Evolutionary conservation across 2,329 filamentous ascomycete genomes (phyloP).

Genomic region (Oidium heveae): DNA sequence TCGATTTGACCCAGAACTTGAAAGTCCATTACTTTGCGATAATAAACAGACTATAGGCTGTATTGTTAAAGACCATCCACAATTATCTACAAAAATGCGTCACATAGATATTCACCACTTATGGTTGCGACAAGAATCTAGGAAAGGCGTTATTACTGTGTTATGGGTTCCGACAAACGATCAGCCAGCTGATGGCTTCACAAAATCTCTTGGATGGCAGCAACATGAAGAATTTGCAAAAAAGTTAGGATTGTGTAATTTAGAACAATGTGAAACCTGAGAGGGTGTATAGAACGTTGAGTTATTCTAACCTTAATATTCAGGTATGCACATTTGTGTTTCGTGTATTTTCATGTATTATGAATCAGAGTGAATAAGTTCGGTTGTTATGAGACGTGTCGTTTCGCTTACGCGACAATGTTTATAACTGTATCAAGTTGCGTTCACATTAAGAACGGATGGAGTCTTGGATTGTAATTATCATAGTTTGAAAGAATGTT

Average conservation of each 20-base stretch:
- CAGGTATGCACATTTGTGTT: no score
- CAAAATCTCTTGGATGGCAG: not conserved
- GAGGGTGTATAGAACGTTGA: not conserved
- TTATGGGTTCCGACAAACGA: not conserved
- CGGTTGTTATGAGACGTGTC: no score
- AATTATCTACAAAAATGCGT: not conserved
- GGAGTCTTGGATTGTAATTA: no score
- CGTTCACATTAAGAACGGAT: no score
- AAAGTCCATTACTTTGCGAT: not conserved
- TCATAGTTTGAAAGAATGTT: no score
- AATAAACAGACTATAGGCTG: not conserved
- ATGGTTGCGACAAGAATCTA: not conserved
- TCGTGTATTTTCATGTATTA: no score
- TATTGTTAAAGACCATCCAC: not conserved
- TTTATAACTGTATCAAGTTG: no score
- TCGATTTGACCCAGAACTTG: not conserved
- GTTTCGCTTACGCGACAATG: no score
- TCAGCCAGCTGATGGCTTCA: no score
- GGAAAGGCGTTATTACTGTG: not conserved
- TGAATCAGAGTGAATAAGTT: no score
- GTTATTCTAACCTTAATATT: no score
- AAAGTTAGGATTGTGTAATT: not conserved
- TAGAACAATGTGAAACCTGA: not conserved
- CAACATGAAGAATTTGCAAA: not conserved
- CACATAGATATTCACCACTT: slow-evolving; percentile 1